These are phyloP conservation scores for Colletotrichum plurivorum DNA, from an alignment of 2,329 filamentous ascomycete genomes.

Conservation along the genomic window DNA sequence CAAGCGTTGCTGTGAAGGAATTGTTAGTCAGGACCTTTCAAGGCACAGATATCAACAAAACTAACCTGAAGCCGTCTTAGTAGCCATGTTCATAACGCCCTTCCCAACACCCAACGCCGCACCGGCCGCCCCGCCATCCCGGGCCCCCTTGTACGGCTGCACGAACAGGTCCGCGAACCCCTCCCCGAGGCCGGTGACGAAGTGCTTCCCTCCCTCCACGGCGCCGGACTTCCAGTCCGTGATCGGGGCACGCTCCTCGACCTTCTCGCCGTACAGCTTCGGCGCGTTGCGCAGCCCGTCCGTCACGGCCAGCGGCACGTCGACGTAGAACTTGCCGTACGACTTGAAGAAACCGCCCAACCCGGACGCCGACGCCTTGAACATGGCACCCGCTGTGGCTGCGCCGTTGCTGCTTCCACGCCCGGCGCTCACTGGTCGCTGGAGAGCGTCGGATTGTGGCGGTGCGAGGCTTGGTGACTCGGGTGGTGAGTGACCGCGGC, in stretches of 20 bases:
- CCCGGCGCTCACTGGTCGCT: conserved; percentile 9
- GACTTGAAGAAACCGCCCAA: conserved; percentile 56
- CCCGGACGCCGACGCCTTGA: conserved; percentile 38
- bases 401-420: neutral
- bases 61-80: conserved; percentile 43
- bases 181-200: conserved; percentile 58
- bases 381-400: conserved; percentile 21
- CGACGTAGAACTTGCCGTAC: conserved; percentile 56
- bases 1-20: conserved; percentile 34
- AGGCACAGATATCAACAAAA: neutral
- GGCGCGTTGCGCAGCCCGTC: conserved; percentile 69
- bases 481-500: neutral
- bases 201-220: conserved; percentile 59
- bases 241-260: conserved; percentile 53
- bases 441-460: conserved; percentile 2
- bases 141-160: conserved; percentile 58
- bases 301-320: conserved; percentile 62
- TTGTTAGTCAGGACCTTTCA: neutral
- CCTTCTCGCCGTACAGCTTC: conserved; percentile 61
- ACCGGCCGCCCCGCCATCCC: conserved; percentile 56
- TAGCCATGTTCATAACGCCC: conserved; percentile 50
- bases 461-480: conserved; percentile 10
- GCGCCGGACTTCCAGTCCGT: conserved; percentile 61
- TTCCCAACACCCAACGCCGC: conserved; percentile 58
- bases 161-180: conserved; percentile 59